Evolutionary conservation across 2,329 filamentous ascomycete genomes (phyloP).

Genomic region (Hawksworthiomyces lignivorus): DNA sequence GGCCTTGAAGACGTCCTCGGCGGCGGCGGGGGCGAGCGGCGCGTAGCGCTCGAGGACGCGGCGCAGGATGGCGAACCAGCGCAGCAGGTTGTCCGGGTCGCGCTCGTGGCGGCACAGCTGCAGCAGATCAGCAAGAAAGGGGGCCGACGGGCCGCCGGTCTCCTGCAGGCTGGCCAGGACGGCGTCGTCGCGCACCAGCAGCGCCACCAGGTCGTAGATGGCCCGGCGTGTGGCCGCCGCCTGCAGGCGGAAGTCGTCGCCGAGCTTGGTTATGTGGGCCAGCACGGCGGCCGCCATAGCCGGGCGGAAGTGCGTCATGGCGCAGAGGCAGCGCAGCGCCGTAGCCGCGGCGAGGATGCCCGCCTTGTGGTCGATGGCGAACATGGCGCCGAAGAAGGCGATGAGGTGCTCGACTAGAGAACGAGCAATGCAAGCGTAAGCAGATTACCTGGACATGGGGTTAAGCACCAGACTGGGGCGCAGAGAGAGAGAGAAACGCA

Average conservation of each 20-base stretch:
- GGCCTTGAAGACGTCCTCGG: constrained; percentile 43
- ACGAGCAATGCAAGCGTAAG: not conserved
- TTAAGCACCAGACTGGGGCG: too few species aligned
- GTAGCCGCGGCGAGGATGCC: constrained; percentile 47
- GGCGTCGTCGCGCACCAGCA: constrained; percentile 32
- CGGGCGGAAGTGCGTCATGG: constrained; percentile 45
- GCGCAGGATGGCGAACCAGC: constrained; percentile 47
- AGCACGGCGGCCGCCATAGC: constrained; percentile 41
- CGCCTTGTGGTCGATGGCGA: constrained; percentile 52
- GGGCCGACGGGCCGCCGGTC: constrained; percentile 32
- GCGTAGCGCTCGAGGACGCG: constrained; percentile 38
- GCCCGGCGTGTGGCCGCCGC: constrained; percentile 42
- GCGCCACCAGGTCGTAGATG: constrained; percentile 41
- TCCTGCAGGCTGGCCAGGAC: constrained; percentile 30
- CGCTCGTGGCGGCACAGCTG: constrained; percentile 46
- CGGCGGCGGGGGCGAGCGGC: constrained; percentile 32
- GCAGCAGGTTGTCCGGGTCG: constrained; percentile 48
- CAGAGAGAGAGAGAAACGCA: constrained; percentile 18
- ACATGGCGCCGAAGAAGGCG: constrained; percentile 51
- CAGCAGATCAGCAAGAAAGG: constrained; percentile 42
- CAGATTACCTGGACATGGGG: too few species aligned
- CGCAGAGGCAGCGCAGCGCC: constrained; percentile 40
- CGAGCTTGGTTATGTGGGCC: constrained; percentile 39
- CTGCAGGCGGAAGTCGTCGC: constrained; percentile 51
- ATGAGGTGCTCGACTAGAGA: constrained; percentile 25